Base-by-base conservation (phyloP, 75 land plant genomes). In the Pinus albicaulis region DNA sequence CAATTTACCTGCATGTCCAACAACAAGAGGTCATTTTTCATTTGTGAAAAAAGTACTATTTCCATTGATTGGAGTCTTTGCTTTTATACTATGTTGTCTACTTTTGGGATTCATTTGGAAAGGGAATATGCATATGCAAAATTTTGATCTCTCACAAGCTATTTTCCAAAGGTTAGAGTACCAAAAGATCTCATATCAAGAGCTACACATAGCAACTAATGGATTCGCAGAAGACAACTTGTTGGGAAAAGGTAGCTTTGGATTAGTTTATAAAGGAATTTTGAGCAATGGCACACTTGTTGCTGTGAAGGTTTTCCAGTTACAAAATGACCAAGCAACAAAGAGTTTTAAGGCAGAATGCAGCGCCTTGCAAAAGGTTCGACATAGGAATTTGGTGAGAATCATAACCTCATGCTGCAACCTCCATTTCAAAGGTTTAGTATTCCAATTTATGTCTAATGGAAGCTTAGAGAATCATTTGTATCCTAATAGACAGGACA, bases 221-320 rank as follows among this genome's bases (percentile, higher is more conserved):
- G n/a, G n/a, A n/a, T n/a, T n/a, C n/a, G n/a, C n/a, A n/a, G n/a
- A n/a, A n/a, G n/a, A n/a, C n/a, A n/a, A n/a, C n/a, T n/a, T n/a
- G 41, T 72, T 84, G 26, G 86, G 86, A 19, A 77, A 66, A 26
- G 80, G 86, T 14, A 84, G 78, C 0, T 73, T 68, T 48, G 80
- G 84, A 17, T 77, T 79, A n/a, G 84, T 84, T 0, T 84, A 84
- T 75, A 81, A 76, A 31, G 86, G 83, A 15, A 59, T 73, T 20
- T 71, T 84, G 15, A 24, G 26, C 7, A 80, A 84, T 77, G 86
- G 84, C 11, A 57, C 57, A 5, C 56, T 34, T 13, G 80, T 84
- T 12, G 86, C 84, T 57, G 73, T 84, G 20, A 84, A 84, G 62
- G 76, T 74, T 75, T 75, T 77, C 7, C 61, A 76, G 17, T 56